A percentile compares a stretch with the other conserved stretches of the same genome.
These are phyloP conservation scores for Pinus albicaulis DNA, from an alignment of 75 land plant species.

Conservation along the genomic window DNA sequence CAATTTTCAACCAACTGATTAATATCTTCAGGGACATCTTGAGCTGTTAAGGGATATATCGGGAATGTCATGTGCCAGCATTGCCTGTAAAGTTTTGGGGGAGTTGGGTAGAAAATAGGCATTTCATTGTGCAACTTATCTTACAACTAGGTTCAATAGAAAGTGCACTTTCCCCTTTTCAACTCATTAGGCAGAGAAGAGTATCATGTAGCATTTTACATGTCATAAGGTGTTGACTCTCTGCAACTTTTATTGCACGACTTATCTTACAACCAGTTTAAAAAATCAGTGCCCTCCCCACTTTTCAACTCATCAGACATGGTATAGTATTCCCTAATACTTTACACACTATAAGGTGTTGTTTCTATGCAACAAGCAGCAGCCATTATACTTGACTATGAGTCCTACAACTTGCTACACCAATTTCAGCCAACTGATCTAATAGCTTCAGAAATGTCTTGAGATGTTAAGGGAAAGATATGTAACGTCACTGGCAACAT, in stretches of 20 bases:
- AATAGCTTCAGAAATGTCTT: not conserved
- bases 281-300: no score
- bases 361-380: not conserved
- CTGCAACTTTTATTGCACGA: no score
- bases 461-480: not conserved
- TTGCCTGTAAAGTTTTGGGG: not conserved
- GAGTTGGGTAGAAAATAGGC: not conserved
- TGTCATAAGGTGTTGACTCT: no score
- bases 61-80: not conserved
- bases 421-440: not conserved
- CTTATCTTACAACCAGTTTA: no score
- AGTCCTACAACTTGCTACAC: not conserved
- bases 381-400: not conserved
- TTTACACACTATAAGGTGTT: not conserved
- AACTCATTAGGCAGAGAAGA: not conserved
- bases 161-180: not conserved
- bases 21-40: not conserved
- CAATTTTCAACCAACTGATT: not conserved
- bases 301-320: not conserved
- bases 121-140: no score
- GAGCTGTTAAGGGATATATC: not conserved
- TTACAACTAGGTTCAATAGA: no score
- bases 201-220: no score
- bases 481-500: not conserved
- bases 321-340: not conserved